Evolutionary conservation across 768 basidiomycete species (phyloP), one percentile per base, ranked within the genome.

Genomic region (Suillus subluteus): DNA sequence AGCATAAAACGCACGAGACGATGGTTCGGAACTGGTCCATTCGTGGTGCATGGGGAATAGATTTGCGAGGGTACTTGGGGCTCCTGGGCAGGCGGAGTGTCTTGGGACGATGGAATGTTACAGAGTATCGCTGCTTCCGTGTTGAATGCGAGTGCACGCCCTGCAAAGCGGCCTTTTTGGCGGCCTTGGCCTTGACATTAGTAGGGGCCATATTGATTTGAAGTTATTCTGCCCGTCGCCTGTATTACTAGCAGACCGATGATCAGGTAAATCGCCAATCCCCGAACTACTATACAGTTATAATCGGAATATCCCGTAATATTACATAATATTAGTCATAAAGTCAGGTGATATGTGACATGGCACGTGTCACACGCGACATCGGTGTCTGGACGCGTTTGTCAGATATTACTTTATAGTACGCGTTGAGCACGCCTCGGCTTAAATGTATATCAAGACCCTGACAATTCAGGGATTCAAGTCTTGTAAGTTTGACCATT

Each of bases 21-120:
- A 98, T 94, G 54, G 94, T 96, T 81, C 95, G 86, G 87, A 90
- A 98, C 80, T 97, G 93, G 76, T 99, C 98, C 94, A 98, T 95
- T 70, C 97, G 84, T 37, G 96, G 95, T 4, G 87, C 89, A 85
- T 98, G 96, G 58, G 91, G 90, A 72, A 99, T 86, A 62, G 91
- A 91, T 82, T 96, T 98, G 75, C 97, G 91, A n/a, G 92, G 94
- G 87, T 99, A 98, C 80, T 90, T 90, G 69, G 97, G 96, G 52
- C 87, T 84, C 65, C 97, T 92, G 62, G 87, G 73, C 41, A 98
- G 88, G 68, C 85, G 87, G 69, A 98, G 87, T 65, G 98, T 98
- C 86, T 95, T 96, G 68, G 97, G 97, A 70, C 95, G 92, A 83
- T 94, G 92, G 91, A 99, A 99, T 41, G 94, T 91, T 66, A 96